Evolutionary conservation across 2,329 filamentous ascomycete species (phyloP).

Genomic region (Diaporthe capsici): DNA sequence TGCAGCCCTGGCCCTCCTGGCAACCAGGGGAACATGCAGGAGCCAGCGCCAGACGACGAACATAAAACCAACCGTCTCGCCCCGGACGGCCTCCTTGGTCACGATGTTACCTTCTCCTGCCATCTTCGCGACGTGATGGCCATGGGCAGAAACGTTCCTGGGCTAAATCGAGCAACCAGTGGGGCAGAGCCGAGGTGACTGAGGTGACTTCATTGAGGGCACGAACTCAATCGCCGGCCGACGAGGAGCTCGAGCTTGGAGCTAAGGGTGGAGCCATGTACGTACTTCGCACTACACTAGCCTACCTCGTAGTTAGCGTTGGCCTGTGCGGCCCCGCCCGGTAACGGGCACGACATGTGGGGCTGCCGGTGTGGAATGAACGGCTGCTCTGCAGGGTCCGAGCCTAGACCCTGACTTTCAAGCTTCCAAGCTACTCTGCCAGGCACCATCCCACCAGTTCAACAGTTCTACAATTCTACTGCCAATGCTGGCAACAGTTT

Average conservation of each 20-base stretch:
- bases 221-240: not conserved
- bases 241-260: not conserved
- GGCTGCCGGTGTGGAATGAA: not conserved
- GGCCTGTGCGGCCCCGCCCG: conserved; percentile 35
- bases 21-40: conserved; percentile 12
- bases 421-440: not conserved
- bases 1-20: conserved; percentile 29
- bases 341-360: conserved; percentile 31
- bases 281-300: not conserved
- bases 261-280: conserved; percentile 3
- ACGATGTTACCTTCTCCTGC: conserved; percentile 6
- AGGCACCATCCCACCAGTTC: not conserved
- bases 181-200: conserved; percentile 2
- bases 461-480: not conserved
- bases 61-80: conserved; percentile 9
- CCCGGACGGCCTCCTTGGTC: not conserved
- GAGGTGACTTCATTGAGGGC: not conserved
- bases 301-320: conserved; percentile 13
- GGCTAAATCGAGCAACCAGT: not conserved
- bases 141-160: conserved; percentile 4
- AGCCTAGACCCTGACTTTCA: not conserved
- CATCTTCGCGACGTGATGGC: conserved; percentile 12
- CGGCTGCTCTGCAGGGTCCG: conserved; percentile 9
- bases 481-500: not conserved
- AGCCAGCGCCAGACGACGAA: not conserved